These are phyloP conservation scores for Sistotremastrum suecicum DNA, from an alignment of 768 basidiomycete species.

Conservation along the genomic window DNA sequence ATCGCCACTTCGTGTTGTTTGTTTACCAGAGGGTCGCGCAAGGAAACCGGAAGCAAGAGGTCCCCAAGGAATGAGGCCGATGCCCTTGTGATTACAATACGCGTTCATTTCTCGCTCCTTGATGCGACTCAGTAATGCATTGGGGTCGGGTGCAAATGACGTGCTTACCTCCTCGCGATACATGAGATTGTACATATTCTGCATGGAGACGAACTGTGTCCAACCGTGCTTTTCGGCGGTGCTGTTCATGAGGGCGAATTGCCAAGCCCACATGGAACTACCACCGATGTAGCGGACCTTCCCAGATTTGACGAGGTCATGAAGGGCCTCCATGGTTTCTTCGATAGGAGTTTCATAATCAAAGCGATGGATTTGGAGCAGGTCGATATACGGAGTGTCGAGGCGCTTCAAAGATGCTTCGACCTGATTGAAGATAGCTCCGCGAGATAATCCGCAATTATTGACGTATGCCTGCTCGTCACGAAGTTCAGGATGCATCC, in stretches of 20 bases:
- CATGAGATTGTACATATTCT: constrained; percentile 27
- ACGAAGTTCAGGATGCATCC: too few species aligned
- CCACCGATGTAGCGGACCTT: constrained; percentile 25
- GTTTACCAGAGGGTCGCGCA: constrained; percentile 10
- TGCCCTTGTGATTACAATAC: constrained; percentile 14
- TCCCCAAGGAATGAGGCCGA: constrained; percentile 28
- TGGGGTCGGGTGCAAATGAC: background rate
- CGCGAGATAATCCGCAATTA: constrained; percentile 7
- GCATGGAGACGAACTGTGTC: constrained; percentile 34
- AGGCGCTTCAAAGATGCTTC: constrained; percentile 11
- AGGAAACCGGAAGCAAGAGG: constrained; percentile 19
- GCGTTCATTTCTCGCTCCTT: constrained; percentile 22
- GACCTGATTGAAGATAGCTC: constrained; percentile 10
- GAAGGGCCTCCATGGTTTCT: constrained; percentile 27
- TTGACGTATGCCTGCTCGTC: constrained; percentile 4
- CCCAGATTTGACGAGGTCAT: constrained; percentile 28
- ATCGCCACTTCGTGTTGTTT: background rate
- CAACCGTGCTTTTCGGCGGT: constrained; percentile 12
- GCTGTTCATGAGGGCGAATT: constrained; percentile 11
- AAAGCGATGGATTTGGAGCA: constrained; percentile 23
- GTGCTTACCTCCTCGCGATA: constrained; percentile 26
- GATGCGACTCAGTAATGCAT: background rate
- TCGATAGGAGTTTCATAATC: constrained; percentile 16
- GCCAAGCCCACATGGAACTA: constrained; percentile 14
- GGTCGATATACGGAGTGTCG: constrained; percentile 11